A percentile compares a stretch with the other conserved stretches of the same genome.
Evolutionary conservation across 306 rosid species (phyloP).

Genomic region (Fragaria vesca): DNA sequence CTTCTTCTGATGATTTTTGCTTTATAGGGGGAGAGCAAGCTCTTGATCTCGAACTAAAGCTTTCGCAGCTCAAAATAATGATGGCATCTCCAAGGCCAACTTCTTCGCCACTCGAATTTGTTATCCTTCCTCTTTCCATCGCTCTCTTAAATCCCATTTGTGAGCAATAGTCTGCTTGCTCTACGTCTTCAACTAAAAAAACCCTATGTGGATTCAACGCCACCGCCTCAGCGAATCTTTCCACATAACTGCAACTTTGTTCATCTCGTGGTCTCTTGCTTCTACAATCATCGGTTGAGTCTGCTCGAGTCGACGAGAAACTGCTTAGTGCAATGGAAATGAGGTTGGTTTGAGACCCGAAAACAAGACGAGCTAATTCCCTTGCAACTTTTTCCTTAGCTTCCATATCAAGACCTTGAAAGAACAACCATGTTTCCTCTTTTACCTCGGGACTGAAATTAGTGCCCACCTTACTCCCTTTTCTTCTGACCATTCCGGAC

Average conservation of each 20-base stretch:
- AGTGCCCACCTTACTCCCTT: slow-evolving; percentile 34
- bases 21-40: slow-evolving; percentile 67
- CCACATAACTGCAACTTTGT: slow-evolving; percentile 63
- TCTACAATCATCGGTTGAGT: slow-evolving; percentile 59
- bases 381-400: slow-evolving; percentile 70
- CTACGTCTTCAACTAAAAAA: slow-evolving; percentile 78
- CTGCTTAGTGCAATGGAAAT: slow-evolving; percentile 68
- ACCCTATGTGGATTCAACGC: slow-evolving; percentile 73
- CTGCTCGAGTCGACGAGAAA: slow-evolving; percentile 73
- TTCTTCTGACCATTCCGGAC: slow-evolving; percentile 65
- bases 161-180: slow-evolving; percentile 77
- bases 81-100: slow-evolving; percentile 67
- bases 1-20: slow-evolving; percentile 35
- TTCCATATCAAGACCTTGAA: slow-evolving; percentile 73
- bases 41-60: slow-evolving; percentile 78
- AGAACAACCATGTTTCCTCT: slow-evolving; percentile 92
- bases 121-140: slow-evolving; percentile 63
- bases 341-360: slow-evolving; percentile 57
- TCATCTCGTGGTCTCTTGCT: slow-evolving; percentile 81
- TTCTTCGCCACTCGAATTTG: slow-evolving; percentile 59
- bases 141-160: slow-evolving; percentile 87
- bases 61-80: slow-evolving; percentile 73
- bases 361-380: slow-evolving; percentile 66
- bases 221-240: slow-evolving; percentile 64
- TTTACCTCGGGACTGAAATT: slow-evolving; percentile 31